phyloP scores from a whole-genome alignment of 163 green algal genomes.

The Coccomyxa subellipsoidea region DNA sequence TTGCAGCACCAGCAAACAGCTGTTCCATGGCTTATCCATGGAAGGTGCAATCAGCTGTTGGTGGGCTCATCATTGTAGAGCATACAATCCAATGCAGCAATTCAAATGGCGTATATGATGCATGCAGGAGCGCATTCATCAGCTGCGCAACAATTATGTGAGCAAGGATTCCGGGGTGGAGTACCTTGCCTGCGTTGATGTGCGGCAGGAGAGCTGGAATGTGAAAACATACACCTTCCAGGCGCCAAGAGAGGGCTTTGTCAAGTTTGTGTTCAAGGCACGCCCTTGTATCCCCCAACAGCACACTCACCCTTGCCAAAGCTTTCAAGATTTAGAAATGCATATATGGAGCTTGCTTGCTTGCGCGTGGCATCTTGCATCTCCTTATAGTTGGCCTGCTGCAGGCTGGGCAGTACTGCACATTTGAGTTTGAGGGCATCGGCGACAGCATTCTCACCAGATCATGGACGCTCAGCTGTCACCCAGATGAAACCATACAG shows the following conservation, averaged over 20 bases:
- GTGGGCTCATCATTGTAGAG: too few relatives aligned
- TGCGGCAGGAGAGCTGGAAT: slow-evolving; percentile 3
- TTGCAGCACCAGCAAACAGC: too few relatives aligned
- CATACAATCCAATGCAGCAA: too few relatives aligned
- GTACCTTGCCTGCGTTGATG: slow-evolving; percentile 5
- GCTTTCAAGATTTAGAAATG: too few relatives aligned
- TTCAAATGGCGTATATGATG: neutral
- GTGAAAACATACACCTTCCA: slow-evolving; percentile 22
- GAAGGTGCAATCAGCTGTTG: too few relatives aligned
- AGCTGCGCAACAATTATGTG: slow-evolving; percentile 9
- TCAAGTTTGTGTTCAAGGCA: neutral
- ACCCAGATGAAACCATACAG: neutral
- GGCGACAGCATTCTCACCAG: slow-evolving; percentile 7
- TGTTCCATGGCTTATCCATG: too few relatives aligned
- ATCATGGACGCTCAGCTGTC: slow-evolving; percentile 24
- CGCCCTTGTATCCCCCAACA: neutral
- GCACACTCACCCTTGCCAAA: too few relatives aligned
- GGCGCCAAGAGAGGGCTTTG: neutral
- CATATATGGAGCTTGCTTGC: too few relatives aligned
- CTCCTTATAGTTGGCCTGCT: neutral
- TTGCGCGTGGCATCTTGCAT: too few relatives aligned
- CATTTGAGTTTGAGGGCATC: slow-evolving; percentile 19
- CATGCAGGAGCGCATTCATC: neutral
- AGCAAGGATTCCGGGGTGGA: neutral
- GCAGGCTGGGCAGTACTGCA: slow-evolving; percentile 15